Percentiles rank a stretch among this genome's conserved stretches.
Conservation (phyloP, 1,284 basidiomycete species). For the Ceratobasidium sp. region DNA sequence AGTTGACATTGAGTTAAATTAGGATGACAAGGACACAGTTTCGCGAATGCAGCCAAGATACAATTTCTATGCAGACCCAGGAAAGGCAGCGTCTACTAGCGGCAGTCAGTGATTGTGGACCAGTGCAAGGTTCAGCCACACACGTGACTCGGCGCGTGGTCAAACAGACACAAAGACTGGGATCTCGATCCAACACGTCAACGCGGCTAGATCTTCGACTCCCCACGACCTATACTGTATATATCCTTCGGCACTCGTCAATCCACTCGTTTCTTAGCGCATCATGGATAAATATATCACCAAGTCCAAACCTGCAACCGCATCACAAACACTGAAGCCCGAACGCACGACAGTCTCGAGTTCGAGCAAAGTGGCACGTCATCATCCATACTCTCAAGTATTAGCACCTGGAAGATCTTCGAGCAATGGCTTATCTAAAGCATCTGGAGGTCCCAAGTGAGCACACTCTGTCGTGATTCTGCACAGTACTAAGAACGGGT, state of each 20-base stretch:
- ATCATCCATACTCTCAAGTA: conserved; percentile 29
- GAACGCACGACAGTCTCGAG: neutral
- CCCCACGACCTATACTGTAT: neutral
- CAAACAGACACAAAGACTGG: conserved; percentile 32
- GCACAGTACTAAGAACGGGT: neutral
- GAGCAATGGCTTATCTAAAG: neutral
- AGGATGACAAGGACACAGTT: no score
- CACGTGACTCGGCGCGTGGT: conserved; percentile 23
- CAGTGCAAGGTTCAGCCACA: neutral
- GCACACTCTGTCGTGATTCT: neutral
- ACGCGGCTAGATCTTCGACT: neutral
- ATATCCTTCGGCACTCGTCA: neutral
- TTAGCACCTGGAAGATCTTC: neutral
- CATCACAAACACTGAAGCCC: conserved; percentile 1
- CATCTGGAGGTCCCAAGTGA: conserved; percentile 1
- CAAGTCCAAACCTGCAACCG: neutral
- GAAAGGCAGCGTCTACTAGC: neutral
- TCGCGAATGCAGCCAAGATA: no score
- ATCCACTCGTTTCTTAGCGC: neutral
- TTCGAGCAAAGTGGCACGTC: conserved; percentile 16
- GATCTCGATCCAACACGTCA: conserved; percentile 29
- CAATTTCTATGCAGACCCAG: no score
- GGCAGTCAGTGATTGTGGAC: neutral
- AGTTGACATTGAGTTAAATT: neutral
- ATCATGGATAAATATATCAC: conserved; percentile 25